A percentile compares a stretch with the other conserved stretches of the same genome.
Conservation (phyloP, 2,329 filamentous ascomycete genomes). For the Phyllosticta paracitricarpa region DNA sequence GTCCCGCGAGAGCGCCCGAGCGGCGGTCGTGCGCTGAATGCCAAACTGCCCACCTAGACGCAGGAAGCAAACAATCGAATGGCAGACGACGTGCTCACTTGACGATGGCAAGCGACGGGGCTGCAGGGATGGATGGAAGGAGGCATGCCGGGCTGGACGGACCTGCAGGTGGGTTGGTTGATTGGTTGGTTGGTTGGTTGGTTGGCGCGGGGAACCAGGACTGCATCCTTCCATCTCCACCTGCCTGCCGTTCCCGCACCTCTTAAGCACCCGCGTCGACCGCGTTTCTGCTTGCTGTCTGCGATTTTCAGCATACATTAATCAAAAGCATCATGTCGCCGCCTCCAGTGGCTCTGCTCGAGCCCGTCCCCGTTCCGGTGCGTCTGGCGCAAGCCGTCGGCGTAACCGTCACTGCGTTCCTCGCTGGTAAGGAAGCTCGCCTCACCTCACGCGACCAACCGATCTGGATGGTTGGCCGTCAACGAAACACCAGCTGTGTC, state of each 20-base stretch:
- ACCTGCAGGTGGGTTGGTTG: background rate
- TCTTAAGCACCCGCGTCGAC: background rate
- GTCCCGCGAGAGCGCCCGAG: too few species aligned
- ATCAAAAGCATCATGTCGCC: background rate
- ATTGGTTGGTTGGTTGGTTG: too few species aligned
- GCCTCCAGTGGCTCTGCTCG: constrained; percentile 7
- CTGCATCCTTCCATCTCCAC: background rate
- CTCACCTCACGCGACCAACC: background rate
- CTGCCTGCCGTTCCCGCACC: background rate
- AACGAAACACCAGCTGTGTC: background rate
- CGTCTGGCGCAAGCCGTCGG: constrained; percentile 41
- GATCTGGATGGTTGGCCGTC: background rate
- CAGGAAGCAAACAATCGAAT: too few species aligned
- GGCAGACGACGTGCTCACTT: too few species aligned
- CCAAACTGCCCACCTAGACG: too few species aligned
- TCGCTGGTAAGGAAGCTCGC: constrained; percentile 27
- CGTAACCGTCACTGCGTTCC: constrained; percentile 40
- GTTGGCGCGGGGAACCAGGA: background rate
- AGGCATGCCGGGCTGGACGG: background rate
- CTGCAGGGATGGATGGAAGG: too few species aligned
- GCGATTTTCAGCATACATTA: background rate
- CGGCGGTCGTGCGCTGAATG: too few species aligned
- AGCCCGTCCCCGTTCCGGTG: constrained; percentile 23
- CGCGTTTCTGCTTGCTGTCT: background rate
- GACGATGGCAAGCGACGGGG: too few species aligned